Evolutionary conservation across 305 asterid genomes (phyloP).

Genomic region (Plantago coronopus): DNA sequence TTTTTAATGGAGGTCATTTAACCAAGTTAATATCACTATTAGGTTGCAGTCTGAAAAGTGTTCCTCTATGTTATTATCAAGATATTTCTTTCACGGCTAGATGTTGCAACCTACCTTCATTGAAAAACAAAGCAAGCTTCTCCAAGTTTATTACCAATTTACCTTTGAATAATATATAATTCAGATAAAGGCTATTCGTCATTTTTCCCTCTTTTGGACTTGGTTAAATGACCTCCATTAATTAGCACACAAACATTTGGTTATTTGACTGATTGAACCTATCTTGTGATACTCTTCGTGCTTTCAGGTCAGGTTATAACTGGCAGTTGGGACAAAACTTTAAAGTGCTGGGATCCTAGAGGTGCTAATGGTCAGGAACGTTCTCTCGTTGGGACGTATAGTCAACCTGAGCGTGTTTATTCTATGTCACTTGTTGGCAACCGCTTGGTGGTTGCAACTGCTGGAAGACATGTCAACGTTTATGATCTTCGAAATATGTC

Average conservation of each 20-base stretch:
- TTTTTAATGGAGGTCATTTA: too few relatives aligned
- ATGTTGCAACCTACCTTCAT: too few relatives aligned
- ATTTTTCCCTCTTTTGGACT: too few relatives aligned
- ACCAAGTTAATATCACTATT: too few relatives aligned
- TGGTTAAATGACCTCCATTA: neutral
- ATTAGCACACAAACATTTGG: neutral
- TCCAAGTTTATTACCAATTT: too few relatives aligned
- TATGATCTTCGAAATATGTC: constrained; percentile 90
- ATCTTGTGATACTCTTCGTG: constrained; percentile 12
- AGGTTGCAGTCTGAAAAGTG: too few relatives aligned
- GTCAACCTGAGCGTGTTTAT: constrained; percentile 94
- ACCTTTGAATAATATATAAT: too few relatives aligned
- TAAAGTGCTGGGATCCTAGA: constrained; percentile 98
- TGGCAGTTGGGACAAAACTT: constrained; percentile 95
- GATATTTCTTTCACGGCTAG: too few relatives aligned
- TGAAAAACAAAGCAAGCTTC: too few relatives aligned
- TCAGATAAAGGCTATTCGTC: too few relatives aligned
- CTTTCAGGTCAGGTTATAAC: constrained; percentile 88
- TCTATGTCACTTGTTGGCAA: constrained; percentile 86
- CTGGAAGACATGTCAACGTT: constrained; percentile 94
- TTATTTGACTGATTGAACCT: neutral
- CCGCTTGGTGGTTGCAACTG: constrained; percentile 90
- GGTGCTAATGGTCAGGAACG: constrained; percentile 95
- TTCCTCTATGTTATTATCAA: too few relatives aligned
- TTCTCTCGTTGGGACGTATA: constrained; percentile 72